These are phyloP conservation scores for Suhomyces emberorum DNA, from an alignment of 805 yeast species.

Conservation along the genomic window DNA sequence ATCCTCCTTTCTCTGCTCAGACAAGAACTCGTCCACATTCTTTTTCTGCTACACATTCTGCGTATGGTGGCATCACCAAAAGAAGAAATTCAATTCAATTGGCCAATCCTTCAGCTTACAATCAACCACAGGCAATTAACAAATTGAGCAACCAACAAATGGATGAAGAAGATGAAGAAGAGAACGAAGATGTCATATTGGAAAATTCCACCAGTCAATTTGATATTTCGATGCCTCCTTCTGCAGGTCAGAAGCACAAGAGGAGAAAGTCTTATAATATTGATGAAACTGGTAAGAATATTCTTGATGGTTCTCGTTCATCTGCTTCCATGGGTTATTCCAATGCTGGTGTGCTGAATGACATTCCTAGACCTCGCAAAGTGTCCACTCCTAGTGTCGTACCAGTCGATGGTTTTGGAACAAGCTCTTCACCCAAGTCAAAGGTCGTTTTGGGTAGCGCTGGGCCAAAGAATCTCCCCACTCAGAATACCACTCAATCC, in stretches of 20 bases:
- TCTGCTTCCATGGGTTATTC: constrained; percentile 2
- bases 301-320: neutral
- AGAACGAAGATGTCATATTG: neutral
- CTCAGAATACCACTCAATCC: neutral
- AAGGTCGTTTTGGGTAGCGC: neutral
- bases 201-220: neutral
- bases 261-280: constrained; percentile 12
- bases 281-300: neutral
- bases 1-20: neutral
- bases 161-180: constrained; percentile 3
- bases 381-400: neutral
- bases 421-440: neutral
- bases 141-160: constrained; percentile 1
- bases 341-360: neutral
- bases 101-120: constrained; percentile 1
- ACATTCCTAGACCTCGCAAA: neutral
- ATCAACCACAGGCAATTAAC: neutral
- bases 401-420: neutral
- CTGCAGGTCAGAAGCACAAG: constrained; percentile 8
- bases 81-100: constrained; percentile 6
- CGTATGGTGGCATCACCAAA: constrained; percentile 1
- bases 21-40: constrained; percentile 2
- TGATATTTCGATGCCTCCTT: constrained; percentile 1
- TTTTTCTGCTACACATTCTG: constrained; percentile 1
- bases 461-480: neutral